Evolutionary conservation across 1,284 basidiomycete genomes (phyloP), one percentile per base, ranked within the genome.

Genomic region (Sphagnurus paluster): DNA sequence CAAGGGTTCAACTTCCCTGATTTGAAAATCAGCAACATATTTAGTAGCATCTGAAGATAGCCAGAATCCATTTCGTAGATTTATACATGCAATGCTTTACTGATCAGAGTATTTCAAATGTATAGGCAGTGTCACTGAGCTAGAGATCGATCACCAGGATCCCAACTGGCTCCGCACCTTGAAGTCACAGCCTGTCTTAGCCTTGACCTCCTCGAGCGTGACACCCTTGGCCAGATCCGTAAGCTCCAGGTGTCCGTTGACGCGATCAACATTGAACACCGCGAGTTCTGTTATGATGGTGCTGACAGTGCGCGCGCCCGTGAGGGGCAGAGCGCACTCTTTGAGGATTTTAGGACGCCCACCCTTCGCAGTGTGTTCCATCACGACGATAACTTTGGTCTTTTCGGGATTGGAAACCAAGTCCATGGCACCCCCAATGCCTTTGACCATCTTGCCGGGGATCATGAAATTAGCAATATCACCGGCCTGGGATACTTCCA

Each of bases 391-490:
- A 52, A 90, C 85, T 67, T 87, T 92, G 39, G 93, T 95, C 69
- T 85, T 82, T 64, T 93, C 90, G 1, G 92, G 93, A 68, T 93
- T 94, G 36, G 91, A 93, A 46, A 95, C 92, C 42, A 95, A 83
- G 63, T 96, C 93, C 93, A 97, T 97, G 1, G 94, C 93, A 47
- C 95, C 94, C 23, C 94, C 94, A 64, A 97, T 94, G 39, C 90
- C 88, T 75, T 90, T 92, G 42, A 93, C 81, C 61, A 93, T 79
- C 69, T 95, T 93, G 24, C 92, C 91, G 11, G 94, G 94, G 57
- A 98, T 93, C 93, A 97, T 98, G 66, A 92, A 98, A 74, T 98
- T 98, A 41, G 96, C 95, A 51, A 98, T 87, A 64, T 98, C 94
- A 49, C 95, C 96, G 17, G 84, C 84, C 56, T 88, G 83, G 1